Evolutionary conservation across 768 basidiomycete species (phyloP).

Genomic region (Termitomyces sp.): DNA sequence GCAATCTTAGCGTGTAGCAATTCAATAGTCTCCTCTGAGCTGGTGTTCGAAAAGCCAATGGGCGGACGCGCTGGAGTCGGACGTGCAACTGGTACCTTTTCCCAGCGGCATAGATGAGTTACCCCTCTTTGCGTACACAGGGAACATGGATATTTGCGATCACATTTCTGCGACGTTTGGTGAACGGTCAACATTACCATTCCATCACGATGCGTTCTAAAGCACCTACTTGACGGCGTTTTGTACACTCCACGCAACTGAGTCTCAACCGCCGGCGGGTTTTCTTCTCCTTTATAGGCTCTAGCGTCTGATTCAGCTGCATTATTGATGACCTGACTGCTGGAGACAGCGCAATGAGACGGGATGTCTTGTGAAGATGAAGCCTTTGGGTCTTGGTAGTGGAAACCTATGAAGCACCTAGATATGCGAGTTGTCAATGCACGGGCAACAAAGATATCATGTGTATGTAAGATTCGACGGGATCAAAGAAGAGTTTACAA

Average conservation of each 20-base stretch:
- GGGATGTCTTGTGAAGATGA: background rate
- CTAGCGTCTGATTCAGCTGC: conserved; percentile 5
- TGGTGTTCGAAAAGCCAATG: background rate
- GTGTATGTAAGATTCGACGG: conserved; percentile 4
- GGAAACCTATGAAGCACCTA: background rate
- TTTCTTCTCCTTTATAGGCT: conserved; percentile 36
- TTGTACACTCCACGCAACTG: conserved; percentile 53
- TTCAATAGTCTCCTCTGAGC: conserved; percentile 16
- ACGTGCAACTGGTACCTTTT: conserved; percentile 35
- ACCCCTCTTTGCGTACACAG: conserved; percentile 33
- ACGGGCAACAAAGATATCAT: conserved; percentile 3
- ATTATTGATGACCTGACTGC: background rate
- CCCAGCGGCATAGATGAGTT: conserved; percentile 40
- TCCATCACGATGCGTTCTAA: background rate
- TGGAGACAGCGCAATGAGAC: background rate
- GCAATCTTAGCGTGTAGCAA: conserved; percentile 22
- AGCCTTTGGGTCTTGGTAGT: background rate
- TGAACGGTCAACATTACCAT: conserved; percentile 3
- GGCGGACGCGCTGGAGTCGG: conserved; percentile 36
- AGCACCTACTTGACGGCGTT: conserved; percentile 41
- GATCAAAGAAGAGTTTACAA: conserved; percentile 2
- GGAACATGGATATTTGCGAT: conserved; percentile 36
- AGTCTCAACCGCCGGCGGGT: conserved; percentile 42
- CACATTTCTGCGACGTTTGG: conserved; percentile 39
- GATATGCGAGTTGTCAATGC: conserved; percentile 6